These are phyloP conservation scores for Vitis riparia DNA, from an alignment of 164 flowering plant genomes.

Conservation along the genomic window DNA sequence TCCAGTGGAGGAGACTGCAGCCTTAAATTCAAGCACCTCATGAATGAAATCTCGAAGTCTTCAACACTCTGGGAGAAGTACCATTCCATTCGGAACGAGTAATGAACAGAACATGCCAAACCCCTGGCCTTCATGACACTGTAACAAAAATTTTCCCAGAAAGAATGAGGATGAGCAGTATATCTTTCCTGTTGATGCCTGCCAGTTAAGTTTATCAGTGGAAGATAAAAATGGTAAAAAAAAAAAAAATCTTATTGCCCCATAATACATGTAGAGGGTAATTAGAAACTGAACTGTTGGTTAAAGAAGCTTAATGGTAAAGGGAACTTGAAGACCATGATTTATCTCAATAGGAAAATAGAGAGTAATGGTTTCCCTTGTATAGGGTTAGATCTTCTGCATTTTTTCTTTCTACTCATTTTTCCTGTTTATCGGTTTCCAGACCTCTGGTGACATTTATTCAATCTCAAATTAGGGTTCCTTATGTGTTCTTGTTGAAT, in stretches of 20 bases:
- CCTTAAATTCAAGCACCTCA: slow-evolving; percentile 78
- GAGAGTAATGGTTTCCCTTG: not conserved
- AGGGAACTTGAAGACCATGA: not conserved
- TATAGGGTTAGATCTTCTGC: not conserved
- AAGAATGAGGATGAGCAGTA: too few relatives aligned
- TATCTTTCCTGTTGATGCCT: too few relatives aligned
- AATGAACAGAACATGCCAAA: slow-evolving; percentile 16
- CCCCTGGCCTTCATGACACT: not conserved
- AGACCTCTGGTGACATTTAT: not conserved
- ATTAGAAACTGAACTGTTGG: not conserved
- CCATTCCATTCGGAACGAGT: slow-evolving; percentile 79
- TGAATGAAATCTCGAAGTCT: slow-evolving; percentile 69
- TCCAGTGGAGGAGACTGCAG: slow-evolving; percentile 97
- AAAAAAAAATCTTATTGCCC: too few relatives aligned
- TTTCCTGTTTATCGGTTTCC: not conserved
- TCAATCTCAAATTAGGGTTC: too few relatives aligned
- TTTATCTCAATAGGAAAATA: not conserved
- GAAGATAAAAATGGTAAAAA: too few relatives aligned
- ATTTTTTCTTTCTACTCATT: not conserved
- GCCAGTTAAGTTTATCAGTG: too few relatives aligned
- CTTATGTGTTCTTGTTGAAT: too few relatives aligned
- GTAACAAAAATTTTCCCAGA: too few relatives aligned
- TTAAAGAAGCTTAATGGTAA: not conserved
- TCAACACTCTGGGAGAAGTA: slow-evolving; percentile 67
- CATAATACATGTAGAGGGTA: too few relatives aligned